Evolutionary conservation across 108 stramenopile genomes (phyloP).

Genomic region (Epithemia pelagica): DNA sequence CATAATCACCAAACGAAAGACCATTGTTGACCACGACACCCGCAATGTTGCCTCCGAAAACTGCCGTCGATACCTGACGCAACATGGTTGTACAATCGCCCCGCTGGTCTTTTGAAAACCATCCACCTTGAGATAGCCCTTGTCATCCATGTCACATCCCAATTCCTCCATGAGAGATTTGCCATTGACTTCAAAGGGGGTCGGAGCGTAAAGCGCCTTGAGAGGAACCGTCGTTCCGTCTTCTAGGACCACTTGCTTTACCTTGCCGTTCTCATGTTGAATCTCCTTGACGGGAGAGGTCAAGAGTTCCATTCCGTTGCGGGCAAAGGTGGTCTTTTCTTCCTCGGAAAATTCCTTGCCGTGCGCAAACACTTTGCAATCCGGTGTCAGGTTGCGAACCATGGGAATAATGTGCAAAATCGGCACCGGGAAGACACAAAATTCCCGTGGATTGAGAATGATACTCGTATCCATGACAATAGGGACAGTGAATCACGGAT

Average conservation of each 20-base stretch:
- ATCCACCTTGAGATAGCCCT: constrained; percentile 10
- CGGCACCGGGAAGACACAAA: not conserved
- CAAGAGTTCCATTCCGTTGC: constrained; percentile 6
- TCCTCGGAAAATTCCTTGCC: constrained; percentile 4
- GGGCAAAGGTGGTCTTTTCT: not conserved
- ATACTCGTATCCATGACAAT: constrained; percentile 26
- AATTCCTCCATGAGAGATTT: constrained; percentile 33
- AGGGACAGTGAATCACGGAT: constrained; percentile 23
- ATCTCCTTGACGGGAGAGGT: constrained; percentile 2
- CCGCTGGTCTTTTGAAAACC: constrained; percentile 10
- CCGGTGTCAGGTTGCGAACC: constrained; percentile 14
- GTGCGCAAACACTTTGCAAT: constrained; percentile 2
- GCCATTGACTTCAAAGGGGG: constrained; percentile 11
- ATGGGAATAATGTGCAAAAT: constrained; percentile 7
- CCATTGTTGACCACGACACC: constrained; percentile 10
- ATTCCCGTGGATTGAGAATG: constrained; percentile 7
- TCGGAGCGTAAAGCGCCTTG: constrained; percentile 4
- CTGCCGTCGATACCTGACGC: constrained; percentile 11
- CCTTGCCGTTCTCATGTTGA: constrained; percentile 9
- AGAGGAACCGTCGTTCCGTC: constrained; percentile 7
- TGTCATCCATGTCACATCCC: constrained; percentile 36
- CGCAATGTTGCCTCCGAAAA: constrained; percentile 10
- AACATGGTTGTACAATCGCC: constrained; percentile 13
- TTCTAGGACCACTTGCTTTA: not conserved
- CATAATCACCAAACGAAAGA: constrained; percentile 4